Base-by-base conservation (phyloP, 2,329 filamentous ascomycete species). In the Cercospora sesami region DNA sequence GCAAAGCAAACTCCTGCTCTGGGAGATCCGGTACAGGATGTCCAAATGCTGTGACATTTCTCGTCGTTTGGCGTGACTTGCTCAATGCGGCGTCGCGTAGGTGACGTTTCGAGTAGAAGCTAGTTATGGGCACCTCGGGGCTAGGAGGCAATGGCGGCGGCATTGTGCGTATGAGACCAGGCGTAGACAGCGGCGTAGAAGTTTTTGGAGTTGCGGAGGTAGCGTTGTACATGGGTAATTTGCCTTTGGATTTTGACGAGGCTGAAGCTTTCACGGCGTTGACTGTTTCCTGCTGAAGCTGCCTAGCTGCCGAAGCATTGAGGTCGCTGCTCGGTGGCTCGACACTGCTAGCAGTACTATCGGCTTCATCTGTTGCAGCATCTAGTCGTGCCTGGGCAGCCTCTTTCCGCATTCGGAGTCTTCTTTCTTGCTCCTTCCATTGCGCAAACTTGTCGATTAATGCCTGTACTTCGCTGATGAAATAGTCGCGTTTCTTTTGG, bases 351-450 rank as follows among this genome's bases (percentile, higher is more conserved):
- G 80, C 78, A 36, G 78, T 79, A 55, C 77, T 76, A 65, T 81
- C 78, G 28, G 78, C 81, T 30, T 71, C 71, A 62, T 79, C 77
- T 48, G 78, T 79, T 48, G 78, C 81, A 18, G 83, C 81, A 14
- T 85, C 84, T 51, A 84, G 81, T 26, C 80, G 80, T 55, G 79
- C 80, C 63, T 85, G 78, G 3, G 84, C 86, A 59, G 89, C 89
- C 68, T 94, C 92, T 75, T 89, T 92, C 75, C 93, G 90, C 2
- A 88, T 81, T 79, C 93, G 93, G 68, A 92, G 84, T 53, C 90
- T 87, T 82, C 94, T 96, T 79, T 99, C 95, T 77, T 96, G 92
- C 69, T 94, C 86, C 70, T 90, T 93, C 94, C 94, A 98, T 64
- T 87, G 84, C 61, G 89, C 87, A 78, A 97, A 98, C 78, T 97